These are phyloP conservation scores for Fusarium foetens DNA, from an alignment of 2,329 filamentous ascomycete genomes.

Conservation along the genomic window DNA sequence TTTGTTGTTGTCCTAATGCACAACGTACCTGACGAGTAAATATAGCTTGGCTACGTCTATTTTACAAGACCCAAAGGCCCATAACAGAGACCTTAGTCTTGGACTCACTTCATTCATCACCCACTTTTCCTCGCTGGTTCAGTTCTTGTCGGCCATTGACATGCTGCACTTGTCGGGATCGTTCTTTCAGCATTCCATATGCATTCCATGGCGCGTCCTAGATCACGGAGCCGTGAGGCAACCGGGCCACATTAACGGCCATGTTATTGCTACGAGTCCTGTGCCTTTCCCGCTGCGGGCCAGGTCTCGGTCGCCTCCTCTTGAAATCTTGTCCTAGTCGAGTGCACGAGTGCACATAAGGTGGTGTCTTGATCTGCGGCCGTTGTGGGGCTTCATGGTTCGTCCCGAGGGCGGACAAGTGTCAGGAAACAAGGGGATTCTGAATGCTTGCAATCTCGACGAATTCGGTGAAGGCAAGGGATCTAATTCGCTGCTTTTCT, in stretches of 20 bases:
- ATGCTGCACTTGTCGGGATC: not conserved
- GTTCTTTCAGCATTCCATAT: conserved; percentile 30
- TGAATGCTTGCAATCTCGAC: conserved; percentile 45
- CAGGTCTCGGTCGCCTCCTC: conserved; percentile 41
- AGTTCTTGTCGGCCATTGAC: not conserved
- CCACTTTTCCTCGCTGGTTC: not conserved
- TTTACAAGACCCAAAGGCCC: not conserved
- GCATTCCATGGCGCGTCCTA: conserved; percentile 30
- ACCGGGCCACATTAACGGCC: conserved; percentile 39
- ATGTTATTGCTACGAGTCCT: conserved; percentile 43
- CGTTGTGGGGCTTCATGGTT: conserved; percentile 54
- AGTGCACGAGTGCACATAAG: conserved; percentile 39
- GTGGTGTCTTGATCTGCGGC: conserved; percentile 54
- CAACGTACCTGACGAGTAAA: conserved; percentile 16
- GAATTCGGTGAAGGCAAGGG: conserved; percentile 52
- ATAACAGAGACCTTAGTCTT: not conserved
- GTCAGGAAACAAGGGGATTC: conserved; percentile 49
- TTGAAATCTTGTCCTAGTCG: conserved; percentile 34
- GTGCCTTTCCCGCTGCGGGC: conserved; percentile 47
- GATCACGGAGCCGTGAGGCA: conserved; percentile 22
- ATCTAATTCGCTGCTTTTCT: conserved; percentile 46
- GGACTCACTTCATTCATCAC: not conserved
- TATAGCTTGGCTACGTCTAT: conserved; percentile 13
- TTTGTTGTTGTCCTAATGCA: conserved; percentile 26
- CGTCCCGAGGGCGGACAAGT: conserved; percentile 52